Evolutionary conservation across 108 stramenopile species (phyloP).

Genomic region (Phaeodactylum tricornutum): DNA sequence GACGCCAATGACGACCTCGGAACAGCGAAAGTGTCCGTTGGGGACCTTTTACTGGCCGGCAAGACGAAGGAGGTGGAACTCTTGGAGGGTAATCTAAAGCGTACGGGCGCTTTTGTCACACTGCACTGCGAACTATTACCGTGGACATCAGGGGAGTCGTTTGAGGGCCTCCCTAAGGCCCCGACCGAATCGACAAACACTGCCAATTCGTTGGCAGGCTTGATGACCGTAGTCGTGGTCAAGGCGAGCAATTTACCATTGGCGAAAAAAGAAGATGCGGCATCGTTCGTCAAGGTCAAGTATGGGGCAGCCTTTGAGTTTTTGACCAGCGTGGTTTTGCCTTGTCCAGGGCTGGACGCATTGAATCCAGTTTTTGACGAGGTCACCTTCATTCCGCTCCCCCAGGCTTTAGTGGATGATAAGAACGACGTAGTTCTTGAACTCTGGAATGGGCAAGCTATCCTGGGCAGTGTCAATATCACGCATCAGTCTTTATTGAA

Average conservation of each 20-base stretch:
- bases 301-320: slow-evolving; percentile 22
- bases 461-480: not conserved
- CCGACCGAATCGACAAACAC: slow-evolving; percentile 10
- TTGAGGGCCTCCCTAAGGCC: not conserved
- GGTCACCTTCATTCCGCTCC: slow-evolving; percentile 21
- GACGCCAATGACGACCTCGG: slow-evolving; percentile 53
- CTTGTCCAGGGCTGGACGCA: slow-evolving; percentile 41
- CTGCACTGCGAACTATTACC: slow-evolving; percentile 25
- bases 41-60: slow-evolving; percentile 27
- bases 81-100: slow-evolving; percentile 5
- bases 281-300: slow-evolving; percentile 41
- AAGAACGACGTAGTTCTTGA: not conserved
- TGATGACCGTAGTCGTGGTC: slow-evolving; percentile 37
- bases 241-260: slow-evolving; percentile 38
- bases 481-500: not conserved
- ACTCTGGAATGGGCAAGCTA: slow-evolving; percentile 7
- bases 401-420: slow-evolving; percentile 1
- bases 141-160: slow-evolving; percentile 6
- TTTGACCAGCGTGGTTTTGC: slow-evolving; percentile 17
- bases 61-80: slow-evolving; percentile 18
- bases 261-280: slow-evolving; percentile 23
- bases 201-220: too few relatives aligned
- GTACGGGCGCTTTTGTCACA: slow-evolving; percentile 40
- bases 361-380: slow-evolving; percentile 40
- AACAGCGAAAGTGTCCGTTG: slow-evolving; percentile 22